Base-by-base conservation (phyloP, 2,329 filamentous ascomycete genomes). In the Trichoderma asperellum region DNA sequence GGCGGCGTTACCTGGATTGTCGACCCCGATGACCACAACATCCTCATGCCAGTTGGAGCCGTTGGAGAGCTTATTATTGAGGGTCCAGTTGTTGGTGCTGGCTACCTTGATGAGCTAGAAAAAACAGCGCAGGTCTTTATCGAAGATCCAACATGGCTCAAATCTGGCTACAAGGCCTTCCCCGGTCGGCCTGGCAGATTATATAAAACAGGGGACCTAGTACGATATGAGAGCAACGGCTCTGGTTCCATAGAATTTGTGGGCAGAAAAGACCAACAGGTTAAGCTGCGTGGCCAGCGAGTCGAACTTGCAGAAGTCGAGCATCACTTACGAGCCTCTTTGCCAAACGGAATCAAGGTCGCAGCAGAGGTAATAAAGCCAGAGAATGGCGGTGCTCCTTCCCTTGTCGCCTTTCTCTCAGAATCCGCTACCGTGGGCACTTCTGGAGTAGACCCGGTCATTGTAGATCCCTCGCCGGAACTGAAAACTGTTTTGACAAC, bases 211-310 rank as follows among this genome's bases (percentile, higher is more conserved):
- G 88, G 88, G 0, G 88, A 90, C 71, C 78, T 89, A 0, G 87
- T 86, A 0, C 81, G 80, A 32, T 87, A 88, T 67, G 81, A 86
- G 55, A 76, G 78, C 0, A 84, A 89, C 61, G 84, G 84, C 1
- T 83, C 87, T 43, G 85, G 85, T 0, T 82, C 82, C 7, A 83
- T 90, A 49, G 77, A 84, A 10, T 89, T 88, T 70, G 81, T 89
- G 49, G 88, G 89, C 18, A 83, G 90, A 60, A 89, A 88, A 72
- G 90, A 92, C 73, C 85, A 85, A n/a, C 89, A 90, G 76, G 86
- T 91, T 67, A 92, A 92, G 78, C 79, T 92, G 34, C 83, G 85
- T 12, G 92, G 91, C 32, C 89, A 87, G 72, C 81, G 89, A 67
- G 85, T 91, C 63, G 91, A 89, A 77, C 81, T 89, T 24, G 82